phyloP scores from a whole-genome alignment of 78 protist species.

The Emiliania huxleyi region DNA sequence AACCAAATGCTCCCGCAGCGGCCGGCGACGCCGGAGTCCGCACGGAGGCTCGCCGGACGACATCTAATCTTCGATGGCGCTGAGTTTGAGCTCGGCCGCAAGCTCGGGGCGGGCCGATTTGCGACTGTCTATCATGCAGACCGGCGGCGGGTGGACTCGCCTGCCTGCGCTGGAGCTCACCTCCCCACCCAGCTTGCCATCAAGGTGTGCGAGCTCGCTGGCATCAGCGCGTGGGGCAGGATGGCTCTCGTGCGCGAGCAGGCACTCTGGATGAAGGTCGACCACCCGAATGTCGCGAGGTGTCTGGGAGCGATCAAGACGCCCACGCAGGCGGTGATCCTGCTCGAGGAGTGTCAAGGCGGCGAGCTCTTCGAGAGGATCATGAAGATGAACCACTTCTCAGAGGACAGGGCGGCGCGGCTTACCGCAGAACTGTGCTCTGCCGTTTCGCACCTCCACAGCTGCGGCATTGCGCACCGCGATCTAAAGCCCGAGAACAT shows the following conservation, averaged over 20 bases:
- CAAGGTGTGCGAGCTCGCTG: not conserved
- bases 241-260: not conserved
- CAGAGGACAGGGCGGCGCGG: not conserved
- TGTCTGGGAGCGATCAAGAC: not conserved
- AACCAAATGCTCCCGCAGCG: too few species aligned
- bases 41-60: too few species aligned
- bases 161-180: not conserved
- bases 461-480: not conserved
- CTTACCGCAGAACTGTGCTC: not conserved
- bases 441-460: not conserved
- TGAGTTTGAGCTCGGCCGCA: not conserved
- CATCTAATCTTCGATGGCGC: too few species aligned
- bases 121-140: not conserved
- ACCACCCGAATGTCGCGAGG: not conserved
- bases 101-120: not conserved
- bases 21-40: too few species aligned
- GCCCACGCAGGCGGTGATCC: not conserved
- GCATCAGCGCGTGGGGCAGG: not conserved
- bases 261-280: not conserved
- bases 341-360: not conserved
- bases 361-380: slow-evolving; percentile 2
- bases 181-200: not conserved
- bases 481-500: slow-evolving; percentile 14
- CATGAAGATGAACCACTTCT: not conserved
- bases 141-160: not conserved